Base-by-base conservation (phyloP, 306 rosid species). In the Vachellia collinsii region DNA sequence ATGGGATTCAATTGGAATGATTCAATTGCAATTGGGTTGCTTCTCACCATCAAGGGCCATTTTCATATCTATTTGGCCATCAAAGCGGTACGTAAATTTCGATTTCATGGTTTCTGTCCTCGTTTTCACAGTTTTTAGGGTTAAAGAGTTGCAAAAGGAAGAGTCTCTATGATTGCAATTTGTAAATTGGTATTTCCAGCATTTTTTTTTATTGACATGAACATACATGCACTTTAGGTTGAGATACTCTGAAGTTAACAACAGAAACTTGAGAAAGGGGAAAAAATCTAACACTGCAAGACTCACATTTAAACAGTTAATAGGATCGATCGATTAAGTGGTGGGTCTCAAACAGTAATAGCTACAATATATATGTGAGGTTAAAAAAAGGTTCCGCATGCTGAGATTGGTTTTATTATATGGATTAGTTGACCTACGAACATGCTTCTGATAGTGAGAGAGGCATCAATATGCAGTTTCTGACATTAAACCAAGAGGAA, bases 1-100 rank as follows among this genome's bases (percentile, higher is more conserved):
- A 81, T 93, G 81, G 98, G 99, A 46, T 88, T 91, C 73, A 85
- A 85, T 61, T 95, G 94, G 99, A 96, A 95, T 7, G 97, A 93
- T 79, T 90, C 98, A 12, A 75, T 90, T 72, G 95, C 94, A 41
- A 89, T 93, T 7, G 98, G 98, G 78, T 81, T 95, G 88, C 91
- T 95, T 64, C 92, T 95, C 59, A 75, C 91, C 43, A 85, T 86
- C 86, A 95, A 95, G 85, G 99, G 99, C 69, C 99, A 93, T 86
- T 95, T 85, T 83, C 98, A 95, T 58, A 86, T 93, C 70, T 95
- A 89, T 88, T 79, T 93, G 82, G 99, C 97, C 72, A 78, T 91
- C 79, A 86, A 88, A 84, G 75, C 75, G 72, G 99, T 92, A 88
- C 78, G 96, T 88, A 62, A 36, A 17, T 3, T 77, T 80, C 41